Evolutionary conservation across 805 yeast genomes (phyloP).

Genomic region (Lachancea sp.): DNA sequence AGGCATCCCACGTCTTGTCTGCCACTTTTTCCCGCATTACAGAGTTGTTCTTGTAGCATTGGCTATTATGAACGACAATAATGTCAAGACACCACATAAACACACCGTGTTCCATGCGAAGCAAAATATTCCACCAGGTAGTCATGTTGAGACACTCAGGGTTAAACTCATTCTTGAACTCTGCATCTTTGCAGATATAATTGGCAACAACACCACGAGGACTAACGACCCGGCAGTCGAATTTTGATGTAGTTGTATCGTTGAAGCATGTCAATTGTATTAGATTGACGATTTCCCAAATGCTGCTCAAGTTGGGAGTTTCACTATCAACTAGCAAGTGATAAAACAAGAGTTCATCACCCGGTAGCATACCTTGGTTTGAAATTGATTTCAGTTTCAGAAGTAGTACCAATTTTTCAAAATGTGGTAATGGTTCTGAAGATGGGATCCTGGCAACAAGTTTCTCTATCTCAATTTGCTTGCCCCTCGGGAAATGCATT

Average conservation of each 20-base stretch:
- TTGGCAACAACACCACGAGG: conserved; percentile 33
- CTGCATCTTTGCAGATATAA: conserved; percentile 27
- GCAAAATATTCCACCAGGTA: conserved; percentile 31
- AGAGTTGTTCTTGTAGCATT: conserved; percentile 33
- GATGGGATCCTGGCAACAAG: conserved; percentile 17
- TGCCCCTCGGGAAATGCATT: conserved; percentile 30
- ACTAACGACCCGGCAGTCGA: conserved; percentile 26
- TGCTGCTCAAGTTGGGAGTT: conserved; percentile 16
- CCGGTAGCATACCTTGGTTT: conserved; percentile 30
- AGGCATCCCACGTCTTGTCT: conserved; percentile 27
- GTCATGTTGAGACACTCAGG: conserved; percentile 25
- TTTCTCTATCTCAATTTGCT: conserved; percentile 27
- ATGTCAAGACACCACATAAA: conserved; percentile 34
- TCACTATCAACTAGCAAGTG: conserved; percentile 26
- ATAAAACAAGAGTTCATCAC: conserved; percentile 33
- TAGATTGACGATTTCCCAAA: conserved; percentile 31
- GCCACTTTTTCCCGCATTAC: conserved; percentile 20
- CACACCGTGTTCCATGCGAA: conserved; percentile 28
- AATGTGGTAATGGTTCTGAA: conserved; percentile 14
- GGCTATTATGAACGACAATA: conserved; percentile 30
- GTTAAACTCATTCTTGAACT: conserved; percentile 30
- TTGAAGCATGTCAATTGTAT: conserved; percentile 32
- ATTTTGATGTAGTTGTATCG: conserved; percentile 25
- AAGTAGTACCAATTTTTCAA: conserved; percentile 25
- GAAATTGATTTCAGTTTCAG: conserved; percentile 35